These are phyloP conservation scores for Xerocomus brunneocitrinus DNA, from an alignment of 768 basidiomycete species.

Conservation along the genomic window DNA sequence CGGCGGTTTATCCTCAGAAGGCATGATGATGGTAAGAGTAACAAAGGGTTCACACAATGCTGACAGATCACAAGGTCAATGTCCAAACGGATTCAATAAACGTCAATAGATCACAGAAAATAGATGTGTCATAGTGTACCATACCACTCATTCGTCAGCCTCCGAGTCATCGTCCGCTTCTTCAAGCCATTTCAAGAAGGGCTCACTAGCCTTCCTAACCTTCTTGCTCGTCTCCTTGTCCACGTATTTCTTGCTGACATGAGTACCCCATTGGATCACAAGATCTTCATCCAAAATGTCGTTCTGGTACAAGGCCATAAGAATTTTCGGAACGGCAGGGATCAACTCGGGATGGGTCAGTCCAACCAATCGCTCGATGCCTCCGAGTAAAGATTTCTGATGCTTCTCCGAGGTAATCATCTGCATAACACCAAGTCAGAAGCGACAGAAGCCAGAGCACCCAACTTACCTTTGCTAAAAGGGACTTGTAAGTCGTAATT, in stretches of 20 bases:
- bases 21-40: constrained; percentile 9
- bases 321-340: constrained; percentile 75
- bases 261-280: constrained; percentile 88
- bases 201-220: constrained; percentile 92
- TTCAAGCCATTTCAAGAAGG: constrained; percentile 94
- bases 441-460: background rate
- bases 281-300: constrained; percentile 93
- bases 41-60: background rate
- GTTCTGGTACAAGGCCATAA: constrained; percentile 91
- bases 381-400: constrained; percentile 91
- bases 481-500: constrained; percentile 56
- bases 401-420: constrained; percentile 92
- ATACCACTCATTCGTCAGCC: constrained; percentile 26
- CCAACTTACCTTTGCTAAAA: constrained; percentile 63
- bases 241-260: constrained; percentile 94
- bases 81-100: background rate
- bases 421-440: constrained; percentile 35
- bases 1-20: constrained; percentile 21
- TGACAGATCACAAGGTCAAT: background rate
- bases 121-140: background rate
- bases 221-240: constrained; percentile 94
- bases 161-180: constrained; percentile 73
- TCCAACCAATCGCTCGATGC: constrained; percentile 84
- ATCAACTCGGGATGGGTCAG: constrained; percentile 68
- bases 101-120: constrained; percentile 14